Base-by-base conservation (phyloP, 2,329 filamentous ascomycete genomes). In the Pseudogymnoascus pannorum region DNA sequence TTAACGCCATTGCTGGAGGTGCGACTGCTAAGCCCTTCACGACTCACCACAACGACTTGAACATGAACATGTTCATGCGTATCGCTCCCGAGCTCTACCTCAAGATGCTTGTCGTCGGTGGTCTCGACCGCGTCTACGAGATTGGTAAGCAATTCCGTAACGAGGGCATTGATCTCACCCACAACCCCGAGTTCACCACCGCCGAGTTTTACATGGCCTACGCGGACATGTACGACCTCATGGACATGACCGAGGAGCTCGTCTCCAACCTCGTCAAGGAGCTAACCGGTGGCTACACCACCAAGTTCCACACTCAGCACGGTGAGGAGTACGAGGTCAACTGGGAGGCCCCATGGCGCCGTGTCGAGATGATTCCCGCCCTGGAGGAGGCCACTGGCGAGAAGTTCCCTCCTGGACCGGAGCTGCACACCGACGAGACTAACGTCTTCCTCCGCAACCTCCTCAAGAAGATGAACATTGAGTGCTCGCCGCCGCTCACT, bases 131-230 rank as follows among this genome's bases (percentile, higher is more conserved):
- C 69, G 94, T 99, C 12, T 99, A 96, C 76, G 94, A 99, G 75
- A 86, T 99, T 65, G 94, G 94, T 66, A 88, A 92, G 67, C 91
- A 96, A 74, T 99, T 99, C 84, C 82, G 94, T 70, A 99, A 99
- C 72, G 92, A 96, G 76, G 87, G 89, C 63, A 88, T 91, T 66
- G 91, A 96, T 74, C 79, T 94, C 58, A 99, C 94, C 6, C 94
- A 99, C 81, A 99, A 97, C 80, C 94, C 90, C 38, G 94, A 99
- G 74, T 99, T 99, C 79, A 99, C 94, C 44, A 96, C 91, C 24
- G 91, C 91, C 75, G 94, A 99, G 76, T 97, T 97, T 78, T 99
- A 99, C 77, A 87, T 89, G 84, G 93, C 94, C 3, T 97, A 92
- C 68, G 89, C 88, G 61, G 92, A 96, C 75, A 85, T 96, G 68